A percentile compares a stretch with the other conserved stretches of the same genome.
phyloP scores from a whole-genome alignment of 75 land plant species.

The Pseudotsuga menziesii region DNA sequence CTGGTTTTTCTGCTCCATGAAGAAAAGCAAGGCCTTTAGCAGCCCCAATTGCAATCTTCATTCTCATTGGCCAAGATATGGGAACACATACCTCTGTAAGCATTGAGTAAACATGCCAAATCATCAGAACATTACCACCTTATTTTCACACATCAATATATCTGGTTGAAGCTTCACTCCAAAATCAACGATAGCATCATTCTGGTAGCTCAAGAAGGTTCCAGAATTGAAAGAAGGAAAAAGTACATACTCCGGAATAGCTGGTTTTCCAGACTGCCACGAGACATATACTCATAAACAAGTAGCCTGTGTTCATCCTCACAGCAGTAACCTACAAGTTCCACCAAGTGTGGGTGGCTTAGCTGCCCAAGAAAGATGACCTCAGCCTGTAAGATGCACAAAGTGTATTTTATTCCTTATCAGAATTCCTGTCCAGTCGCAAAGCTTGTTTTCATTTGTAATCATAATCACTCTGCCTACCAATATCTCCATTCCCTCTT shows the following conservation, averaged over 20 bases:
- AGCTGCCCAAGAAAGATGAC: slow-evolving; percentile 12
- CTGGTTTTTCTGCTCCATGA: slow-evolving; percentile 16
- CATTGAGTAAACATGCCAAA: background rate
- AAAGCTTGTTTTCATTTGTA: background rate
- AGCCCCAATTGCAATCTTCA: slow-evolving; percentile 24
- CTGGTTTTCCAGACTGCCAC: slow-evolving; percentile 16
- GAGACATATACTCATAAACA: slow-evolving; percentile 12
- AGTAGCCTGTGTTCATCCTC: slow-evolving; percentile 15
- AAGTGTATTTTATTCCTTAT: background rate
- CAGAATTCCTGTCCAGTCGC: background rate
- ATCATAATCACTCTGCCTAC: background rate
- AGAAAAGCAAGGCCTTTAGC: slow-evolving; percentile 35
- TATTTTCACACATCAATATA: background rate
- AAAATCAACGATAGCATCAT: background rate
- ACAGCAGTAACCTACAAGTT: slow-evolving; percentile 12
- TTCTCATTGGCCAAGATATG: slow-evolving; percentile 23
- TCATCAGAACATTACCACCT: background rate
- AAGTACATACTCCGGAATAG: slow-evolving; percentile 12
- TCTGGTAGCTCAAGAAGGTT: background rate
- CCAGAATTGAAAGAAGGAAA: background rate
- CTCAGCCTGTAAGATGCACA: slow-evolving; percentile 10
- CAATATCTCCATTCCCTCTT: background rate
- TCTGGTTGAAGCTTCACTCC: background rate
- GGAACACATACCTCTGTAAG: slow-evolving; percentile 13
- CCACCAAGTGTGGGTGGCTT: slow-evolving; percentile 14